phyloP scores from a whole-genome alignment of 495 filamentous ascomycete species.

The Penicillium bovifimosum region DNA sequence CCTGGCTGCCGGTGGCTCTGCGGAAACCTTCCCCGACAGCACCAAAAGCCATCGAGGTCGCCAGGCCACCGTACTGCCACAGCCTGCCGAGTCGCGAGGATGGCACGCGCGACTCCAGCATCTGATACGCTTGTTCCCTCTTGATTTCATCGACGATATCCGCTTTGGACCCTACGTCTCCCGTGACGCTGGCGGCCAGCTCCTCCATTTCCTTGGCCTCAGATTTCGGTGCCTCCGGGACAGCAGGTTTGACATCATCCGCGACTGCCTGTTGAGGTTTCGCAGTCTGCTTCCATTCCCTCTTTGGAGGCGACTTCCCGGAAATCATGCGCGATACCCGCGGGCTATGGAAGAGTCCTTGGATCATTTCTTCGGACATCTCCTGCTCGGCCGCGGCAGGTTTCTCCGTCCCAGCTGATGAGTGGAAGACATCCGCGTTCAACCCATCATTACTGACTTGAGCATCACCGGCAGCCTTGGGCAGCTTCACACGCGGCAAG shows the following conservation, averaged over 20 bases:
- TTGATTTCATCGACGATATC: slow-evolving; percentile 15
- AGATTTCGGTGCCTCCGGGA: slow-evolving; percentile 4
- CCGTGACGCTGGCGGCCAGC: slow-evolving; percentile 16
- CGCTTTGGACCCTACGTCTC: slow-evolving; percentile 18
- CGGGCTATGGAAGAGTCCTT: slow-evolving; percentile 56
- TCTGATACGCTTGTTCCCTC: slow-evolving; percentile 49
- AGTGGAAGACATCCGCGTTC: slow-evolving; percentile 55
- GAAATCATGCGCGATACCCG: slow-evolving; percentile 52
- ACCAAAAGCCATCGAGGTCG: slow-evolving; percentile 94
- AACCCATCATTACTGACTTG: slow-evolving; percentile 41
- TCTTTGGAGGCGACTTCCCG: slow-evolving; percentile 19
- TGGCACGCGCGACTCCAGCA: slow-evolving; percentile 86
- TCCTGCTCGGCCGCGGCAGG: slow-evolving; percentile 32
- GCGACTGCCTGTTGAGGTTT: background rate
- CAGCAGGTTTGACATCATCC: background rate
- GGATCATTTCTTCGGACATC: slow-evolving; percentile 52
- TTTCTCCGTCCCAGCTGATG: slow-evolving; percentile 22
- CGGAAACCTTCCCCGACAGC: slow-evolving; percentile 78
- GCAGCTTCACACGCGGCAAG: slow-evolving; percentile 55
- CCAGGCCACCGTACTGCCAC: slow-evolving; percentile 92
- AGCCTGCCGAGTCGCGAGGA: slow-evolving; percentile 79
- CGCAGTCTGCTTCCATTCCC: slow-evolving; percentile 14
- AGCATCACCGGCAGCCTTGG: slow-evolving; percentile 43
- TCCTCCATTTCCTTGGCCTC: slow-evolving; percentile 19
- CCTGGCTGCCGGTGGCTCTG: slow-evolving; percentile 56